Conservation (phyloP, 2,329 filamentous ascomycete genomes). For the Phoma herbarum region DNA sequence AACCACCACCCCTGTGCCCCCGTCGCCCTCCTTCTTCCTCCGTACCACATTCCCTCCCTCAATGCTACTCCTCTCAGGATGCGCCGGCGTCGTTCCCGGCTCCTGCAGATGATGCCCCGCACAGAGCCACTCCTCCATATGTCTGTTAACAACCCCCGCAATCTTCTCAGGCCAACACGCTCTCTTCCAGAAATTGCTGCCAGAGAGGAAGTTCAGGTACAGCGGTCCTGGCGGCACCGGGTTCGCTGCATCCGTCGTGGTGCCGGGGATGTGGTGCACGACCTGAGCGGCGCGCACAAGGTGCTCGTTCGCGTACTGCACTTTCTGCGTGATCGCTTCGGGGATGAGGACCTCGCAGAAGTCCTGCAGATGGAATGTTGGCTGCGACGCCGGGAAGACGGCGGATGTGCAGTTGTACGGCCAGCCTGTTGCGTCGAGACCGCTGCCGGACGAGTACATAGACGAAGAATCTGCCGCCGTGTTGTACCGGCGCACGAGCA, state of each 20-base stretch:
- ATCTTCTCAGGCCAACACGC: constrained; percentile 94
- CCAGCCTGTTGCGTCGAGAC: constrained; percentile 73
- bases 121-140: constrained; percentile 68
- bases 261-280: constrained; percentile 51
- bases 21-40: constrained; percentile 66
- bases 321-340: constrained; percentile 81
- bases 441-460: constrained; percentile 52
- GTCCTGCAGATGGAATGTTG: constrained; percentile 81
- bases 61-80: constrained; percentile 27
- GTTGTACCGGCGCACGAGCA: constrained; percentile 82
- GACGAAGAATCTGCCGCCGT: constrained; percentile 48
- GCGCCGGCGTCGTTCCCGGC: constrained; percentile 12
- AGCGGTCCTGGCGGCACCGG: constrained; percentile 67
- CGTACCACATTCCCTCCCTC: constrained; percentile 43
- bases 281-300: constrained; percentile 70
- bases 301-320: constrained; percentile 75
- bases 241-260: constrained; percentile 50
- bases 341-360: constrained; percentile 87
- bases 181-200: constrained; percentile 92
- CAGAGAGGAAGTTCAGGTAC: constrained; percentile 89
- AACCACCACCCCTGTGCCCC: constrained; percentile 85
- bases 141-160: constrained; percentile 85
- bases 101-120: constrained; percentile 57
- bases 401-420: constrained; percentile 88
- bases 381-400: constrained; percentile 65